Evolutionary conservation across 768 basidiomycete genomes (phyloP).

Genomic region (Rubroboletus pulcherrimus): DNA sequence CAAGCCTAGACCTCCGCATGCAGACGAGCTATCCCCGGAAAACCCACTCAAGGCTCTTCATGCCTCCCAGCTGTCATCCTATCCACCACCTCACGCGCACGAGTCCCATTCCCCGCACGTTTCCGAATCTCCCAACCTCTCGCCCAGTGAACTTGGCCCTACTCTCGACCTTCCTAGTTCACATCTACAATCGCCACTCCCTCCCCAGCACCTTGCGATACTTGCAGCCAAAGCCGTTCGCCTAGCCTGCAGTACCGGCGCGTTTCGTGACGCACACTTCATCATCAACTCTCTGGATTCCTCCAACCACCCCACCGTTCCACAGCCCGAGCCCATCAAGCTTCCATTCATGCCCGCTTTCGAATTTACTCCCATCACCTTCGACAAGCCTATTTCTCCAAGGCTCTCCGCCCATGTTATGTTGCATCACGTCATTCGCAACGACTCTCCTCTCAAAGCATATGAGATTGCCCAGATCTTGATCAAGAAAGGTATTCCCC

Average conservation of each 20-base stretch:
- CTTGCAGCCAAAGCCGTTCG: slow-evolving; percentile 53
- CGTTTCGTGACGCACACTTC: slow-evolving; percentile 48
- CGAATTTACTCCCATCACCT: slow-evolving; percentile 42
- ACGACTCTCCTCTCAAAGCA: slow-evolving; percentile 46
- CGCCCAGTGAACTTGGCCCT: not conserved
- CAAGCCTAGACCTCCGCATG: not conserved
- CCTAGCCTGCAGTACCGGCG: slow-evolving; percentile 38
- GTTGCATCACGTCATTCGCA: slow-evolving; percentile 59
- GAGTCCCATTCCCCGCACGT: not conserved
- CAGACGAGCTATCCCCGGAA: not conserved
- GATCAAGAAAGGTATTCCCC: slow-evolving; percentile 48
- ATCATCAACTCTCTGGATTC: slow-evolving; percentile 57
- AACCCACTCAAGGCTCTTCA: not conserved
- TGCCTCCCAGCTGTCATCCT: not conserved
- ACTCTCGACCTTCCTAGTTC: not conserved
- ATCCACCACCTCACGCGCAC: not conserved
- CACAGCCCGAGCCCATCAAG: slow-evolving; percentile 7
- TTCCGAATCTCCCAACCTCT: not conserved
- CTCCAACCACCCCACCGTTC: slow-evolving; percentile 31
- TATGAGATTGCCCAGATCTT: slow-evolving; percentile 46
- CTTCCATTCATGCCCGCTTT: slow-evolving; percentile 25
- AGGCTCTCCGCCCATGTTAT: slow-evolving; percentile 61
- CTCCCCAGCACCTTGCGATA: slow-evolving; percentile 15
- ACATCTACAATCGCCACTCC: not conserved
- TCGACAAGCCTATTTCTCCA: slow-evolving; percentile 50